Conservation (phyloP, 345 rosid species). For the Eucalyptus curtisii region DNA sequence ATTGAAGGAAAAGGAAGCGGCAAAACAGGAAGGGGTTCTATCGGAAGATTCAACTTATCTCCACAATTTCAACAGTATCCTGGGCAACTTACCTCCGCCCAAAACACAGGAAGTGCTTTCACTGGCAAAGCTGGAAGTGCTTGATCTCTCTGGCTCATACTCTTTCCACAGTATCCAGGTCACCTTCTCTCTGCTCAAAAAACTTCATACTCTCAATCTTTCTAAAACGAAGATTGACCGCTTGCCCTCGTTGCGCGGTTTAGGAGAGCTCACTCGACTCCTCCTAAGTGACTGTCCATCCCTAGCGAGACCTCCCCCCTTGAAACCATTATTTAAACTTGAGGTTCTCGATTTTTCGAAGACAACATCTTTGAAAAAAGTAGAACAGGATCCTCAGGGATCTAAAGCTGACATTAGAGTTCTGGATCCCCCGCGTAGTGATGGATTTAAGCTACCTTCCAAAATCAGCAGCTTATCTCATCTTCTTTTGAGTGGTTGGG, state of each 20-base stretch:
- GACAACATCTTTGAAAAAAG: not conserved
- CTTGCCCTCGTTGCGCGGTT: not conserved
- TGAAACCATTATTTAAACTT: not conserved
- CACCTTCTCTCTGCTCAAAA: not conserved
- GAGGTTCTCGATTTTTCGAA: not conserved
- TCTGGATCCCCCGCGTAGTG: not conserved
- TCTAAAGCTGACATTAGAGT: not conserved
- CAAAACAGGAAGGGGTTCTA: not conserved
- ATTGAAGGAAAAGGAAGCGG: not conserved
- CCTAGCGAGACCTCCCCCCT: not conserved
- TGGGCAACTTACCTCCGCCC: too few relatives aligned
- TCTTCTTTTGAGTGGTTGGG: not conserved
- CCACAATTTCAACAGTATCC: too few relatives aligned
- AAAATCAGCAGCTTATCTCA: not conserved
- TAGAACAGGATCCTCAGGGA: not conserved
- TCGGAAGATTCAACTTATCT: too few relatives aligned
- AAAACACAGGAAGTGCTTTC: not conserved
- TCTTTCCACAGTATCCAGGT: not conserved
- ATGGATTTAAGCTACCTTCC: fast-evolving
- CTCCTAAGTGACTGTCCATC: fast-evolving
- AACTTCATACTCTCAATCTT: not conserved
- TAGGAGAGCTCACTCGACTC: not conserved
- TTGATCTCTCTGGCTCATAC: not conserved
- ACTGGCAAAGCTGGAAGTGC: not conserved
- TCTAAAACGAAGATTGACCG: not conserved